Conservation (phyloP, 805 yeast genomes). For the Candida insectalens region DNA sequence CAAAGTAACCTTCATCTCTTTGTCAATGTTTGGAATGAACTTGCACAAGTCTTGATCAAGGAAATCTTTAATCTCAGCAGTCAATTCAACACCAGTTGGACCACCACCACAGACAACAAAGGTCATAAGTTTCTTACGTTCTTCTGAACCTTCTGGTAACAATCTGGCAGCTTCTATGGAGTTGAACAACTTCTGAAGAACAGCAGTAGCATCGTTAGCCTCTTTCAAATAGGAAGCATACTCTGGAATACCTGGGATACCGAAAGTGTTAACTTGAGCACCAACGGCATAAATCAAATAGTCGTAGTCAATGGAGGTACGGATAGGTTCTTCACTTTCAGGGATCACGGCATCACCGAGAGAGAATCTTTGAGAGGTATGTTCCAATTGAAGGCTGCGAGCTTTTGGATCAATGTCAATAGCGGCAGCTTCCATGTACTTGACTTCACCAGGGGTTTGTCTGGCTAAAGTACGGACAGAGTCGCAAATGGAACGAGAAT, state of each 20-base stretch:
- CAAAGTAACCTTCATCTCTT: slow-evolving; percentile 73
- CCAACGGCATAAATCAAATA: slow-evolving; percentile 90
- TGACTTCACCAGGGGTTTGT: slow-evolving; percentile 62
- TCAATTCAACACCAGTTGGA: slow-evolving; percentile 97
- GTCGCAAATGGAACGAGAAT: slow-evolving; percentile 83
- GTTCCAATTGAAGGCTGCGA: slow-evolving; percentile 56
- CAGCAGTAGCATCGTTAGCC: slow-evolving; percentile 76
- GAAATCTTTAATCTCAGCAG: slow-evolving; percentile 93
- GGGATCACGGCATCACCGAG: slow-evolving; percentile 42
- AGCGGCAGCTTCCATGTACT: slow-evolving; percentile 86
- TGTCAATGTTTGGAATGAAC: slow-evolving; percentile 81
- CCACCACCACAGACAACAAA: slow-evolving; percentile 97
- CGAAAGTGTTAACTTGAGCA: slow-evolving; percentile 89
- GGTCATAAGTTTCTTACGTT: slow-evolving; percentile 74
- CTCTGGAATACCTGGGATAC: slow-evolving; percentile 89
- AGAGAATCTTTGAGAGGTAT: slow-evolving; percentile 41
- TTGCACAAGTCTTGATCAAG: slow-evolving; percentile 81
- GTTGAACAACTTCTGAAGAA: slow-evolving; percentile 76
- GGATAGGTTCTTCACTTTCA: slow-evolving; percentile 33
- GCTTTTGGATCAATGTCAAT: slow-evolving; percentile 66
- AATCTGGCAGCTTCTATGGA: slow-evolving; percentile 82
- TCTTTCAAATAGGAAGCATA: slow-evolving; percentile 86
- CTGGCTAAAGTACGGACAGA: slow-evolving; percentile 85
- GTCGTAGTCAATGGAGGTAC: slow-evolving; percentile 52
- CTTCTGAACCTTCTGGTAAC: slow-evolving; percentile 60